Conservation (phyloP, 2,329 filamentous ascomycete genomes). For the Penicillium sp. region DNA sequence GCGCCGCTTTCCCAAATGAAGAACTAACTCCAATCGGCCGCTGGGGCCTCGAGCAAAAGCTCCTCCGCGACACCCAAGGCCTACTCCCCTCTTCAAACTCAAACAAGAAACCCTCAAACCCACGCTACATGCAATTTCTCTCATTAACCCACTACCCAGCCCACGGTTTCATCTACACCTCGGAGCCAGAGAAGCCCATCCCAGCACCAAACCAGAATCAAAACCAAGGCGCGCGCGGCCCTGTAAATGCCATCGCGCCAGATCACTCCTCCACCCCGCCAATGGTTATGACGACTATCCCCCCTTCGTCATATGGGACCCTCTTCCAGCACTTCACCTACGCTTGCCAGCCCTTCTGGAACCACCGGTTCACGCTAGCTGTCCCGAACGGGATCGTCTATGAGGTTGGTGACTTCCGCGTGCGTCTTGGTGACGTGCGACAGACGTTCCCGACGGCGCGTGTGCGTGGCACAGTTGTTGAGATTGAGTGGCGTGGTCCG, state of each 20-base stretch:
- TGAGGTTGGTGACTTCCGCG: conserved; percentile 42
- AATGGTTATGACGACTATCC: conserved; percentile 41
- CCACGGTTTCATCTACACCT: conserved; percentile 42
- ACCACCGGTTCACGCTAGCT: conserved; percentile 37
- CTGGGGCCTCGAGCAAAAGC: conserved; percentile 42
- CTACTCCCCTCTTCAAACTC: conserved; percentile 34
- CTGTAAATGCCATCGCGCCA: conserved; percentile 1
- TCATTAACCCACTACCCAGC: conserved; percentile 39
- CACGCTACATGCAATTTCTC: conserved; percentile 43
- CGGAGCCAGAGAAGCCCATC: conserved; percentile 19
- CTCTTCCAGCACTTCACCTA: conserved; percentile 41
- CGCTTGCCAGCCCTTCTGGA: conserved; percentile 43
- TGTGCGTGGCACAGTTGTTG: conserved; percentile 43
- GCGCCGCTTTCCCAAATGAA: conserved; percentile 34
- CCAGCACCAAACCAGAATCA: neutral
- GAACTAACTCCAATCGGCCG: conserved; percentile 34
- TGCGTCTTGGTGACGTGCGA: conserved; percentile 43
- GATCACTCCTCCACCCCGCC: conserved; percentile 5
- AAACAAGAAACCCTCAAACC: conserved; percentile 27
- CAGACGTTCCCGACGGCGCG: conserved; percentile 38
- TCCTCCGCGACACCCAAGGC: conserved; percentile 43
- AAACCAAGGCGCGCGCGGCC: neutral
- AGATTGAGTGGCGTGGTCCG: conserved; percentile 43
- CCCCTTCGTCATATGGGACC: conserved; percentile 31
- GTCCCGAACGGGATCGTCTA: conserved; percentile 38